Conservation (phyloP, 1,284 basidiomycete species). For the Sporisorium graminicola region DNA sequence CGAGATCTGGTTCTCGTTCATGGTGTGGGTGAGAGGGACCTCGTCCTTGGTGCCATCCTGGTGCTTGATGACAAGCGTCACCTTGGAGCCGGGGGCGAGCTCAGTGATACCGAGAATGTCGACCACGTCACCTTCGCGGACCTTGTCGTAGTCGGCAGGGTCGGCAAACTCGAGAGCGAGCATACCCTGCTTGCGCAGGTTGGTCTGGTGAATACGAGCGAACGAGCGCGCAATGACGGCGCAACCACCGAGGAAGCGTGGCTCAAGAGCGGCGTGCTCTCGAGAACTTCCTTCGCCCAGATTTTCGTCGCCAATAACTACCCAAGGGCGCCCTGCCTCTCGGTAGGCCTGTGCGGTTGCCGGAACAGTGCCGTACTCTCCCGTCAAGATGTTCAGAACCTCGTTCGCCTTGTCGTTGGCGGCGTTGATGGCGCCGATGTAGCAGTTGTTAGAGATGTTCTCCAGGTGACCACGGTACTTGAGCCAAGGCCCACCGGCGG, state of each 20-base stretch:
- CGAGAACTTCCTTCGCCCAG: conserved; percentile 98
- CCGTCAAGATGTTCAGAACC: conserved; percentile 87
- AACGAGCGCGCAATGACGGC: conserved; percentile 97
- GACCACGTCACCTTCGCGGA: conserved; percentile 63
- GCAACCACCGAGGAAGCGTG: conserved; percentile 93
- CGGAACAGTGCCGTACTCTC: conserved; percentile 88
- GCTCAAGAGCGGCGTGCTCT: conserved; percentile 97
- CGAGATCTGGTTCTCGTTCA: conserved; percentile 69
- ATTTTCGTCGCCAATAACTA: conserved; percentile 84
- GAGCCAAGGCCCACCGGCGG: conserved; percentile 97
- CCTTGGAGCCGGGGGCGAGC: conserved; percentile 64
- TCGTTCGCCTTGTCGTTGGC: conserved; percentile 97
- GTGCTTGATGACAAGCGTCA: conserved; percentile 67
- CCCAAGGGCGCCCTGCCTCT: conserved; percentile 92
- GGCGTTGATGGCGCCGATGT: conserved; percentile 93
- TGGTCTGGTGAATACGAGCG: conserved; percentile 98
- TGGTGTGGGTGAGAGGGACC: conserved; percentile 66
- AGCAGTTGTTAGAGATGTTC: conserved; percentile 98
- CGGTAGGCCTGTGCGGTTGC: conserved; percentile 88
- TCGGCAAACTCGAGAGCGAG: conserved; percentile 66
- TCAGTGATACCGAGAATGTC: conserved; percentile 64
- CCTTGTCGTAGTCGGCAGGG: conserved; percentile 68
- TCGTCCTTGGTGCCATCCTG: conserved; percentile 64
- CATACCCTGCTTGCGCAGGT: conserved; percentile 78
- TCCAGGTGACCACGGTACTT: conserved; percentile 99